Conservation (phyloP, 2,329 filamentous ascomycete species). For the Botrytis cinerea region DNA sequence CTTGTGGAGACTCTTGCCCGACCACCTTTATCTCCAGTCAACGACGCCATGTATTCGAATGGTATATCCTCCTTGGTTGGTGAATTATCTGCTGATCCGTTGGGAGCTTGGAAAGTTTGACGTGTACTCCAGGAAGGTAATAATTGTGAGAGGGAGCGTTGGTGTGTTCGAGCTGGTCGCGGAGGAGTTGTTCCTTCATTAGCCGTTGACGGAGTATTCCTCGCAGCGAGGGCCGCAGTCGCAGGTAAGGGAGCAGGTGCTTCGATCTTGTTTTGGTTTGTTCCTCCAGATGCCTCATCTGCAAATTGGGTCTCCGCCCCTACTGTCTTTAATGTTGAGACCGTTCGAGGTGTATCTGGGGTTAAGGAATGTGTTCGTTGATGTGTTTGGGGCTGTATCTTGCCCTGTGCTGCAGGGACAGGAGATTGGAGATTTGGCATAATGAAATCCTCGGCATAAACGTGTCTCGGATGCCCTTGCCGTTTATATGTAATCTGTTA, state of each 20-base stretch:
- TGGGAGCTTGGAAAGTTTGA: constrained; percentile 28
- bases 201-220: constrained; percentile 23
- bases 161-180: constrained; percentile 30
- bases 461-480: constrained; percentile 29
- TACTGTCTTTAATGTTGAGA: constrained; percentile 31
- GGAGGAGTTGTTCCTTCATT: constrained; percentile 29
- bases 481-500: constrained; percentile 23
- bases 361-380: constrained; percentile 25
- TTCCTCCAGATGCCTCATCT: constrained; percentile 28
- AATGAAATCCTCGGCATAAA: constrained; percentile 28
- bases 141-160: constrained; percentile 35
- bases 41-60: constrained; percentile 36
- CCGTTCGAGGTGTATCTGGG: constrained; percentile 27
- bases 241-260: constrained; percentile 26
- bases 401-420: constrained; percentile 21
- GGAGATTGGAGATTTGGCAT: constrained; percentile 27
- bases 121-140: constrained; percentile 32
- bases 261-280: constrained; percentile 20
- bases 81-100: constrained; percentile 23
- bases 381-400: constrained; percentile 20
- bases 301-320: constrained; percentile 37
- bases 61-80: constrained; percentile 29
- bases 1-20: constrained; percentile 35
- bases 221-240: constrained; percentile 26
- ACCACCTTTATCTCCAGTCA: constrained; percentile 38